Conservation (phyloP, 495 filamentous ascomycete species). For the Aspergillus olivimuriae region DNA sequence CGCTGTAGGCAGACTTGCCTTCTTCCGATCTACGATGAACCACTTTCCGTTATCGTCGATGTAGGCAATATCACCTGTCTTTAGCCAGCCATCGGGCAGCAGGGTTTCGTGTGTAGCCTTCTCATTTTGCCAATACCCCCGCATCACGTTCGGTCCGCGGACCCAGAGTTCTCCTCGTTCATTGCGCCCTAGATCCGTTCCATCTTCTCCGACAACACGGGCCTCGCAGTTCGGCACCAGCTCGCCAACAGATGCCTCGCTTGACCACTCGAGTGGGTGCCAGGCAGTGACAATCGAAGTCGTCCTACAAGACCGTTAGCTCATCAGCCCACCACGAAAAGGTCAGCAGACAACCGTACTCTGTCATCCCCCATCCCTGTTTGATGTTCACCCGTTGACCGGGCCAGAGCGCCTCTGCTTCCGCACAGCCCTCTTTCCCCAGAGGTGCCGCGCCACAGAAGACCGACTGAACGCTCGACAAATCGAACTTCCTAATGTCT, state of each 20-base stretch:
- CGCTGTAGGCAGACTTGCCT: too few relatives aligned
- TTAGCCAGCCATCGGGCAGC: constrained; percentile 60
- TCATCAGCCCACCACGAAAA: too few relatives aligned
- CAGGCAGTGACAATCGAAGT: constrained; percentile 60
- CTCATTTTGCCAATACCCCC: constrained; percentile 66
- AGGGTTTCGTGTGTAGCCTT: constrained; percentile 61
- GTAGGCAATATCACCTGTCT: constrained; percentile 68
- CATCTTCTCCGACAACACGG: constrained; percentile 47
- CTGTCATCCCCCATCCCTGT: constrained; percentile 85
- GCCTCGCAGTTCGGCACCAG: constrained; percentile 61
- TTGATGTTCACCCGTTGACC: constrained; percentile 52
- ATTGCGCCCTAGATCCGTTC: constrained; percentile 36
- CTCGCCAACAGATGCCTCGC: constrained; percentile 56
- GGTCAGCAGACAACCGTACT: too few relatives aligned
- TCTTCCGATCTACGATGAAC: constrained; percentile 74
- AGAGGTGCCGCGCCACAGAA: constrained; percentile 55
- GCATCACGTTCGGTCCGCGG: constrained; percentile 60
- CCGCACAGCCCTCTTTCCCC: constrained; percentile 50
- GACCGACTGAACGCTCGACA: constrained; percentile 61
- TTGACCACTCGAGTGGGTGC: constrained; percentile 41
- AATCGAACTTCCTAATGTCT: constrained; percentile 40
- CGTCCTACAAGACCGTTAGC: too few relatives aligned
- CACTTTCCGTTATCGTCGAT: constrained; percentile 54
- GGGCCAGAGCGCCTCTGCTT: constrained; percentile 53
- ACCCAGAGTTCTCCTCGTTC: constrained; percentile 63